These are phyloP conservation scores for Pachysandra terminalis DNA, from an alignment of 164 flowering plant genomes.

Conservation along the genomic window DNA sequence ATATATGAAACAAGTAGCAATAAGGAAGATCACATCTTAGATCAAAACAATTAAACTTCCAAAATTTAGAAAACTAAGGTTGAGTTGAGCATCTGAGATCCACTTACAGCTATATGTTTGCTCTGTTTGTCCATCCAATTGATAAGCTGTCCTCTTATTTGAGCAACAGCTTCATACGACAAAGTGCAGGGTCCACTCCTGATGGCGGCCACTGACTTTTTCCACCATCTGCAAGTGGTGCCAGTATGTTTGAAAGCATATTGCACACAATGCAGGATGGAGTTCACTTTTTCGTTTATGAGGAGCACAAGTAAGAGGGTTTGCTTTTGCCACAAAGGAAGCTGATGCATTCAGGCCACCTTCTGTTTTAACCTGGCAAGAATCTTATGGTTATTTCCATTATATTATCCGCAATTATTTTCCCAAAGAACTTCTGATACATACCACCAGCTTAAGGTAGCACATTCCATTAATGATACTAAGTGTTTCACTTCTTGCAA, in stretches of 20 bases:
- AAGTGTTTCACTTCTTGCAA: constrained; percentile 91
- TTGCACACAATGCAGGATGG: constrained; percentile 93
- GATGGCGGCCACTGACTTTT: constrained; percentile 97
- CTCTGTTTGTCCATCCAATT: constrained; percentile 99
- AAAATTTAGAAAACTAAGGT: background rate
- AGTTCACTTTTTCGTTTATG: constrained; percentile 97
- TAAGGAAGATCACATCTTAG: background rate
- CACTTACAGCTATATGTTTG: constrained; percentile 91
- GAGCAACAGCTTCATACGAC: constrained; percentile 98
- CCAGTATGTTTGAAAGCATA: constrained; percentile 97
- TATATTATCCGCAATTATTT: background rate
- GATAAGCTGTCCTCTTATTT: constrained; percentile 74
- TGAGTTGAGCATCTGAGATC: constrained; percentile 4
- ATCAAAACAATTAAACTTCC: background rate
- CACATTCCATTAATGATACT: constrained; percentile 99
- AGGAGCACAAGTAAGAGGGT: constrained; percentile 90
- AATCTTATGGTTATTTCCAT: constrained; percentile 15
- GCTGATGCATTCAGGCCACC: constrained; percentile 99
- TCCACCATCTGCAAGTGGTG: constrained; percentile 97
- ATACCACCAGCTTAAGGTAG: constrained; percentile 97
- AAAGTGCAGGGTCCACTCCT: constrained; percentile 85
- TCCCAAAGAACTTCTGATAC: constrained; percentile 8
- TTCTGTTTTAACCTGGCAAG: constrained; percentile 85
- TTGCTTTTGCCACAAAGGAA: constrained; percentile 97
- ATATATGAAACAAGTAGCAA: too few relatives aligned